These are phyloP conservation scores for Aureobasidium sp. DNA, from an alignment of 2,329 filamentous ascomycete species.

Conservation along the genomic window DNA sequence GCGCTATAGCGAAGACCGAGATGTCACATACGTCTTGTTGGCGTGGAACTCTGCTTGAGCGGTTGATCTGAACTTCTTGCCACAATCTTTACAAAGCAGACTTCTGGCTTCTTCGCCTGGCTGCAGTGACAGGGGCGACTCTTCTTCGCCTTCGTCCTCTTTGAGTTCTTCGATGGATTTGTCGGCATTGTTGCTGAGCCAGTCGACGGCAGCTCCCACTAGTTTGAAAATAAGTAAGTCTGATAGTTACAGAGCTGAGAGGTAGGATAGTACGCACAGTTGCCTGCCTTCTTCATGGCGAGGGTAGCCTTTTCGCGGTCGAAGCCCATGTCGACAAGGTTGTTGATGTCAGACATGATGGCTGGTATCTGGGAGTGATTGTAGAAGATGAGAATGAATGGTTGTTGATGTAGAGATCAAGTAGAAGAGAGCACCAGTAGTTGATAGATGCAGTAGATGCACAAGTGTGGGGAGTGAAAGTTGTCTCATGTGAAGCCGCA, in stretches of 20 bases:
- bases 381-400: not conserved
- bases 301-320: slow-evolving; percentile 73
- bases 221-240: not conserved
- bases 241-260: not conserved
- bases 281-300: slow-evolving; percentile 75
- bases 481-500: not conserved
- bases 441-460: not conserved
- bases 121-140: slow-evolving; percentile 52
- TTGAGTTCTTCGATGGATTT: slow-evolving; percentile 77
- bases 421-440: not conserved
- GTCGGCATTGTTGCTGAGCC: slow-evolving; percentile 88
- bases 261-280: slow-evolving; percentile 47
- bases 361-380: not conserved
- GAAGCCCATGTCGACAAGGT: slow-evolving; percentile 65
- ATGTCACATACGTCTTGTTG: slow-evolving; percentile 59
- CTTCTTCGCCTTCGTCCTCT: slow-evolving; percentile 29
- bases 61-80: slow-evolving; percentile 77
- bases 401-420: not conserved
- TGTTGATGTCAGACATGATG: slow-evolving; percentile 47
- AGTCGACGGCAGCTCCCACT: slow-evolving; percentile 88
- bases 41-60: slow-evolving; percentile 85
- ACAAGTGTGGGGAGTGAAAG: not conserved
- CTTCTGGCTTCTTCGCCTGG: slow-evolving; percentile 67
- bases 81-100: slow-evolving; percentile 88
- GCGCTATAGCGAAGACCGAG: not conserved